Evolutionary conservation across 768 basidiomycete genomes (phyloP), one percentile per base, ranked within the genome.

Genomic region (Lepiota subincarnata): DNA sequence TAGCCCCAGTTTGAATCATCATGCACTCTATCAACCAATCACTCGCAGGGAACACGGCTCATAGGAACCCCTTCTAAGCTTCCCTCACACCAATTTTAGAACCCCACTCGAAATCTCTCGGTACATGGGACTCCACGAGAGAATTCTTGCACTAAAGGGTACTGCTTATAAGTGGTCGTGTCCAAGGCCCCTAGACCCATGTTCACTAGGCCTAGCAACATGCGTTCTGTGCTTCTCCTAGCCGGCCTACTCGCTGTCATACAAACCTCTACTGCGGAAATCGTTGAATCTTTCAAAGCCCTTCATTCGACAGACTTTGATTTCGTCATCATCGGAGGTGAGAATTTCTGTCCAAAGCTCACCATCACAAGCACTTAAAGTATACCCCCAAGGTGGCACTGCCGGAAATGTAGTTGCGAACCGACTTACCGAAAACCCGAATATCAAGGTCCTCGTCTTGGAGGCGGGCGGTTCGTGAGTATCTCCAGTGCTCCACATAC

Each of bases 401-500:
- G 74, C 80, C 0, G 83, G 83, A 3, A 80, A 79, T 41, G 79
- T 75, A 0, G 66, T 84, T n/a, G 82, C 82, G 0, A 72, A 79
- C 16, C 70, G 83, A 3, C 65, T 84, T 2, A 76, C 76, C 4
- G 83, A 84, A 61, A 66, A 80, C 48, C 72, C 75, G 0, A 58
- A 60, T 1, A 66, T 78, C 12, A 68, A 70, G 1, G 81, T 84
- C 0, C 66, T 82, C 8, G 60, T 85, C 2, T 62, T 84, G 6
- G 83, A 85, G 62, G 76, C 80, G 0, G 83, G 83, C 1, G 63
- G 68, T 53, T 84, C 81, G 85, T 83, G 40, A 11, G 62, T 50
- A 55, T 58, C 20, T 26, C 36, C 28, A 10, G 31, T 12, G 16
- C 34, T 28, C 16, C n/a, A 36, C 8, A 20, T 22, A 7, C 24